phyloP scores from a whole-genome alignment of 2,329 filamentous ascomycete genomes.

The Zasmidium cellare region DNA sequence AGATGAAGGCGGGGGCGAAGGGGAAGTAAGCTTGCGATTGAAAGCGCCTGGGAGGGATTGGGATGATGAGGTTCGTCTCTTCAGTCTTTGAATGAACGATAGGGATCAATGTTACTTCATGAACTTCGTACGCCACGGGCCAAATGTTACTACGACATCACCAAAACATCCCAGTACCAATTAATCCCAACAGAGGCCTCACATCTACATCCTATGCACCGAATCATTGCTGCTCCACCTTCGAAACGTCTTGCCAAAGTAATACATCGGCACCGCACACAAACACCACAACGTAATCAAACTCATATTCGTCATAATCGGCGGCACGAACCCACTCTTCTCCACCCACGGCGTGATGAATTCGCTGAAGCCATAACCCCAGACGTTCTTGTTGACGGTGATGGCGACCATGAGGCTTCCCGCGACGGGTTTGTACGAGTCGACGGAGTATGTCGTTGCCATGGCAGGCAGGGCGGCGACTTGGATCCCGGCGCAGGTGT shows the following conservation, averaged over 20 bases:
- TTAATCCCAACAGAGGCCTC: too few species aligned
- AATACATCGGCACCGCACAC: constrained; percentile 58
- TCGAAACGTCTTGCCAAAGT: constrained; percentile 59
- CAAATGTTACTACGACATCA: too few species aligned
- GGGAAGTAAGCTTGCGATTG: constrained; percentile 11
- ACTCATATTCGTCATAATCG: constrained; percentile 61
- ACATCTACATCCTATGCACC: constrained; percentile 53
- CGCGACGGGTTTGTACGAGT: constrained; percentile 64
- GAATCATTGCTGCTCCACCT: constrained; percentile 56
- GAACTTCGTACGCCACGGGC: too few species aligned
- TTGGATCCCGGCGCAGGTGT: constrained; percentile 58
- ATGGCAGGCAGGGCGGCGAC: constrained; percentile 63
- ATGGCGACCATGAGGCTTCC: constrained; percentile 61
- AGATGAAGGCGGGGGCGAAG: constrained; percentile 29
- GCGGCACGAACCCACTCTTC: constrained; percentile 53
- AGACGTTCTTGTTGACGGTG: constrained; percentile 65
- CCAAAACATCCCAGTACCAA: not conserved
- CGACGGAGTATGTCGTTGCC: constrained; percentile 59
- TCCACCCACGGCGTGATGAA: constrained; percentile 49
- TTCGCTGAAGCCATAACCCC: constrained; percentile 57
- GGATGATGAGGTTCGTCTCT: too few species aligned
- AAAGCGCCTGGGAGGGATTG: not conserved
- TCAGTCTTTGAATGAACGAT: too few species aligned
- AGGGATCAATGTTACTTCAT: too few species aligned
- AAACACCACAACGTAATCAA: constrained; percentile 56